Percentiles rank a stretch among this genome's conserved stretches.
Evolutionary conservation across 164 flowering plant species (phyloP).

Genomic region (Vitis rupestris): DNA sequence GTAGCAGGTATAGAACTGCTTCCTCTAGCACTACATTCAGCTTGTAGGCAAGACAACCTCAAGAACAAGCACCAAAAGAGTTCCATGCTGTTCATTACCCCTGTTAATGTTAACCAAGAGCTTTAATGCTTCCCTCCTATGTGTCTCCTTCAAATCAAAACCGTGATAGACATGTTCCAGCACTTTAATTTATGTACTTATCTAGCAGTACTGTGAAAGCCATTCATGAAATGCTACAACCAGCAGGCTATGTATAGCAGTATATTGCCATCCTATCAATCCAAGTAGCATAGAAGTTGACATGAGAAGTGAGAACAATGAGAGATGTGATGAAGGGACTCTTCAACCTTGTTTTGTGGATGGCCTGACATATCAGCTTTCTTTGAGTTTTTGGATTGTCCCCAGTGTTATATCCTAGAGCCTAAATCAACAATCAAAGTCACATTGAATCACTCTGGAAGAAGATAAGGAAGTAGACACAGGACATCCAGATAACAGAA

Average conservation of each 20-base stretch:
- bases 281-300: constrained; percentile 13
- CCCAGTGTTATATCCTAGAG: constrained; percentile 10
- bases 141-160: constrained; percentile 18
- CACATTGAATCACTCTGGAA: constrained; percentile 7
- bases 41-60: constrained; percentile 3
- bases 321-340: constrained; percentile 15
- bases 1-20: no score
- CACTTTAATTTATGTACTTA: constrained; percentile 19
- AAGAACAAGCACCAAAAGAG: constrained; percentile 15
- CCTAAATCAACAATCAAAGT: neutral
- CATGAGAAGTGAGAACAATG: constrained; percentile 7
- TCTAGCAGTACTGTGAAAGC: neutral
- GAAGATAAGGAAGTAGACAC: constrained; percentile 9
- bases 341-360: constrained; percentile 1
- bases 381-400: constrained; percentile 1
- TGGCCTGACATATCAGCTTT: constrained; percentile 4
- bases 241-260: neutral
- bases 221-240: neutral
- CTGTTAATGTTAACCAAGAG: constrained; percentile 2
- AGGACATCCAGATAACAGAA: constrained; percentile 10
- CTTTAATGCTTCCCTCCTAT: constrained; percentile 8
- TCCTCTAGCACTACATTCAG: neutral
- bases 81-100: constrained; percentile 3
- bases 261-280: neutral
- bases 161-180: constrained; percentile 28